These are phyloP conservation scores for Xerocomus cyaneibrunnescens DNA, from an alignment of 1,284 basidiomycete species.

Conservation along the genomic window DNA sequence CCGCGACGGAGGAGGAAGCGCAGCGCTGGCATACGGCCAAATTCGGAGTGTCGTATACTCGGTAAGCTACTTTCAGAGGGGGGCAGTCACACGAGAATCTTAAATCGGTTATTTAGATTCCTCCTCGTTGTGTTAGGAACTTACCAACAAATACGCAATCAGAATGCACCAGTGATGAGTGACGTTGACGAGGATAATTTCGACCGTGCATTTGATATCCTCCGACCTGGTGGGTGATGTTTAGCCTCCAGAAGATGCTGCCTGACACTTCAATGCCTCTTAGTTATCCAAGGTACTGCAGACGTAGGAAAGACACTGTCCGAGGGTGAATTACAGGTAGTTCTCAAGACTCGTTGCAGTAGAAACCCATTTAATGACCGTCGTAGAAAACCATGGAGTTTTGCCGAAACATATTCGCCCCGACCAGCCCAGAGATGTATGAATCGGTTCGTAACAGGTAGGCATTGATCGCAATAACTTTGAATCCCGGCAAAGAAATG, in stretches of 20 bases:
- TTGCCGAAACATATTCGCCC: background rate
- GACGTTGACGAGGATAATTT: conserved; percentile 5
- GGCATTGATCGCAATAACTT: too few species aligned
- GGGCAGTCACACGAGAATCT: background rate
- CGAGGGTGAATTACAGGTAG: background rate
- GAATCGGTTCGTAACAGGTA: background rate
- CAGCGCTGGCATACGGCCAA: conserved; percentile 1
- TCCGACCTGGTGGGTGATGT: background rate
- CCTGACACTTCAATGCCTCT: background rate
- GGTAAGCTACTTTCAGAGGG: background rate
- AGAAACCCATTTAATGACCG: background rate
- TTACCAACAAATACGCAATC: conserved; percentile 1
- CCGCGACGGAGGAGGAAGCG: background rate
- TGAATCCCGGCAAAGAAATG: too few species aligned
- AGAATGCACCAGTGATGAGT: background rate
- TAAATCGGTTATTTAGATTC: background rate
- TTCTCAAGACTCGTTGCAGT: background rate
- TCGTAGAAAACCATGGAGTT: conserved; percentile 1
- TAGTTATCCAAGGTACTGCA: background rate
- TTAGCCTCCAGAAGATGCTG: background rate
- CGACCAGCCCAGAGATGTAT: background rate
- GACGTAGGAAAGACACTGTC: background rate
- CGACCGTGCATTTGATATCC: background rate
- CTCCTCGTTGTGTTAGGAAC: background rate
- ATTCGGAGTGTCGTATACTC: background rate